Evolutionary conservation across 768 basidiomycete species (phyloP), one percentile per base, ranked within the genome.

Genomic region (Termitomyces titanicus): DNA sequence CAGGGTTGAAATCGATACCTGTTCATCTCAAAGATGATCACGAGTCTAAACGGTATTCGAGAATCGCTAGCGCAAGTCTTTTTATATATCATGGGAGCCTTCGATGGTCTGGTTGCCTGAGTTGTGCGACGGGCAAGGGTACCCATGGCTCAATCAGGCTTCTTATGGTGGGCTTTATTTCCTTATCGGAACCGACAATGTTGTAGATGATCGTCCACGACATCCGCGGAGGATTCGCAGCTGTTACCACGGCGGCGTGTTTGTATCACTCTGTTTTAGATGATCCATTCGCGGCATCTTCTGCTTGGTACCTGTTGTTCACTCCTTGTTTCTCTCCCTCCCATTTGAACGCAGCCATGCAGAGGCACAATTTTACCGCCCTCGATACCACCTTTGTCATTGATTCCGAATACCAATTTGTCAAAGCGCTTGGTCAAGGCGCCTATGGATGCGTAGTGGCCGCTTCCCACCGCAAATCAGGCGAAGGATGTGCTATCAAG

Each of bases 381-480:
- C 84, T 95, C 64, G 89, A 89, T 68, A 91, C 91, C 53, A 88
- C 82, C 48, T 95, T 94, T 68, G 73, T 92, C 57, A 90, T 96
- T 68, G 93, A 95, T 66, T 78, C 85, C 7, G 88, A 92, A 70
- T 96, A 95, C 64, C 84, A 89, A 67, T 96, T 91, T 70, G 92
- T 95, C 72, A 98, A 98, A 74, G 95, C 98, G 66, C 89, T 98
- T 50, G 94, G 94, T 22, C 92, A 95, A 69, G 94, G 95, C 62
- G 94, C 94, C 20, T 96, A 97, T 69, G 93, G 94, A 38, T 94
- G 89, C 64, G 92, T 94, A 60, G 87, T 94, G 54, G 82, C 89
- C 20, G 94, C 95, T 0, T 83, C 84, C 61, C 91, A 94, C 72
- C 85, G 84, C 59, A 72, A 83, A 62, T 86, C 90, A 2, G 90